A percentile compares a stretch with the other conserved stretches of the same genome.
Conservation (phyloP, 2,329 filamentous ascomycete species). For the Xylaria sp. region DNA sequence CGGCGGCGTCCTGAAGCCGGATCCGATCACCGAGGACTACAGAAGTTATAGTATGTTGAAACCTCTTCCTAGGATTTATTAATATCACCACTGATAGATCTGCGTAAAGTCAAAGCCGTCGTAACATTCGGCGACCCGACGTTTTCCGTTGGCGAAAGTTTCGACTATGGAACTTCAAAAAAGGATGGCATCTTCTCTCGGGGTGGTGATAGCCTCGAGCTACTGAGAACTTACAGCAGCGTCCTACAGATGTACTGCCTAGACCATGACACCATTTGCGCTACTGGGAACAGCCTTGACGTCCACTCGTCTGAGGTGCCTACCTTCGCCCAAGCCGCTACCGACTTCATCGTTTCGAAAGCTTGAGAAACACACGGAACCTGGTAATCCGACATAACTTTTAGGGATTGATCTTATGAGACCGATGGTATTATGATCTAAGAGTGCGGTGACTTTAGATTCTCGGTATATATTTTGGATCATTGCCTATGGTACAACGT, state of each 20-base stretch:
- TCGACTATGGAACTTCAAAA: slow-evolving; percentile 24
- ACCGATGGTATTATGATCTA: background rate
- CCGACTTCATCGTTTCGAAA: slow-evolving; percentile 12
- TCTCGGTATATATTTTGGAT: background rate
- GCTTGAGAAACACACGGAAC: background rate
- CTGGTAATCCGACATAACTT: background rate
- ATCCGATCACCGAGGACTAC: slow-evolving; percentile 9
- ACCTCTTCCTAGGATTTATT: background rate
- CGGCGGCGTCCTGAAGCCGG: slow-evolving; percentile 26
- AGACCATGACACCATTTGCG: slow-evolving; percentile 25
- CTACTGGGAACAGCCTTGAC: slow-evolving; percentile 7
- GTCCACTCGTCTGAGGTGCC: slow-evolving; percentile 24
- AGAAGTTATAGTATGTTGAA: slow-evolving; percentile 18
- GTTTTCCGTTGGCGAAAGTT: slow-evolving; percentile 24
- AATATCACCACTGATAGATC: background rate
- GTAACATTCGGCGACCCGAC: slow-evolving; percentile 28
- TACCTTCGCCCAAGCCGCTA: slow-evolving; percentile 15
- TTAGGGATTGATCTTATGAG: background rate
- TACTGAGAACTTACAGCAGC: slow-evolving; percentile 12
- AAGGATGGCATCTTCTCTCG: slow-evolving; percentile 28
- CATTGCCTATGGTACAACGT: background rate
- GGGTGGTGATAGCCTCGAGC: slow-evolving; percentile 22
- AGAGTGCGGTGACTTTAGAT: background rate
- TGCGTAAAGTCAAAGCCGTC: slow-evolving; percentile 11
- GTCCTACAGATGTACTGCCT: slow-evolving; percentile 24